phyloP scores from a whole-genome alignment of 1,139 yeast genomes.

The Suhomyces choctaworum region DNA sequence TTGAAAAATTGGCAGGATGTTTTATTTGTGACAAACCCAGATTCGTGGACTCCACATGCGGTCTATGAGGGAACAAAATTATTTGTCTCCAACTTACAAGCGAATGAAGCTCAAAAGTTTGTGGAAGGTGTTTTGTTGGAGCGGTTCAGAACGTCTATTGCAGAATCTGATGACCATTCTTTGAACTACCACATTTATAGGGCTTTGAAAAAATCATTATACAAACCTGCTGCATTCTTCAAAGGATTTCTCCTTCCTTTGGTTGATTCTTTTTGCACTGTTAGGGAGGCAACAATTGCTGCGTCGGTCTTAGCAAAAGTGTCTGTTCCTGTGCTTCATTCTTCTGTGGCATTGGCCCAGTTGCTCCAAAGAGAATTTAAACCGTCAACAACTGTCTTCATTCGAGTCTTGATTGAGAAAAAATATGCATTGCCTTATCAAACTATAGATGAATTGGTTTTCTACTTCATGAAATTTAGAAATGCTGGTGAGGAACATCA shows the following conservation, averaged over 20 bases:
- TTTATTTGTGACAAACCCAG: constrained; percentile 88
- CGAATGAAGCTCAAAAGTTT: constrained; percentile 86
- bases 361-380: constrained; percentile 79
- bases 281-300: constrained; percentile 92
- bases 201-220: constrained; percentile 85
- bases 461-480: constrained; percentile 89
- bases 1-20: constrained; percentile 95
- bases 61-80: constrained; percentile 92
- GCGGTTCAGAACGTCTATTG: constrained; percentile 80
- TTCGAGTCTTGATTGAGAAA: constrained; percentile 85
- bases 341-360: constrained; percentile 91
- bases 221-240: constrained; percentile 97
- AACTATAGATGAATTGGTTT: constrained; percentile 93
- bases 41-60: constrained; percentile 95
- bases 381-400: constrained; percentile 89
- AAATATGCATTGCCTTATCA: constrained; percentile 96
- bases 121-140: constrained; percentile 75
- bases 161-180: constrained; percentile 67
- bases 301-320: constrained; percentile 88
- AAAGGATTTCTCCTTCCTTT: constrained; percentile 93
- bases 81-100: constrained; percentile 84
- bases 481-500: constrained; percentile 43
- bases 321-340: constrained; percentile 91
- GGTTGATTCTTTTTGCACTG: constrained; percentile 79
- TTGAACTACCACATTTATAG: constrained; percentile 90